Base-by-base conservation (phyloP, 2,329 filamentous ascomycete genomes). In the Neoscytalidium dimidiatum region DNA sequence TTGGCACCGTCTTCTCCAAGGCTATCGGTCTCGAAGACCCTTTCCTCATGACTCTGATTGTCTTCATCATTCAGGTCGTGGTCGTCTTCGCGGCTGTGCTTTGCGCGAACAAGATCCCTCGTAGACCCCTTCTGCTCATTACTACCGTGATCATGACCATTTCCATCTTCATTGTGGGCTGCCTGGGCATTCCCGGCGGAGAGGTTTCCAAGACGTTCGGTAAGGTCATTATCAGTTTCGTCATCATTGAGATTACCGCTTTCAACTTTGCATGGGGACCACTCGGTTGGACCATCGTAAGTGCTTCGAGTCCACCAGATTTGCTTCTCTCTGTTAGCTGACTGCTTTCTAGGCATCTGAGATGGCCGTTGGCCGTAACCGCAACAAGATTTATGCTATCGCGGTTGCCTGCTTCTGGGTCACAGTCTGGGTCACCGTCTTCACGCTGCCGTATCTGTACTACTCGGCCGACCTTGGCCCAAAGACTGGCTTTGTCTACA, bases 191-290 rank as follows among this genome's bases (percentile, higher is more conserved):
- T 4, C 77, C 73, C 1, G 69, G 74, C 0, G 66, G 68, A 21
- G 63, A 69, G 0, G 71, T 71, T 0, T 71, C 70, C 33, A 64
- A 72, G 58, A 69, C 71, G 1, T 69, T 75, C 4, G 77, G 75
- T 9, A 80, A 78, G 13, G 78, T 79, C 4, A 78, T 81, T 61
- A 76, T 81, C 53, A 74, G 70, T 29, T 81, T 82, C 68, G 71
- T 79, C 43, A 78, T 79, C 62, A 77, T 83, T 65, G 77, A 77
- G 62, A 80, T 80, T 66, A 74, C 75, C 21, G 77, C 75, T 11
- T 83, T 82, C 70, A 83, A 82, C 69, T 83, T 82, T 68, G 76
- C 76, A 14, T 76, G 75, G 71, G 81, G 80, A 1, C 78, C 81
- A 0, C 71, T 81, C 0, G 74, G 71, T 1, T 82, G 74, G 71